phyloP scores from a whole-genome alignment of 176 grass and related monocot genomes.

The Olyra latifolia region DNA sequence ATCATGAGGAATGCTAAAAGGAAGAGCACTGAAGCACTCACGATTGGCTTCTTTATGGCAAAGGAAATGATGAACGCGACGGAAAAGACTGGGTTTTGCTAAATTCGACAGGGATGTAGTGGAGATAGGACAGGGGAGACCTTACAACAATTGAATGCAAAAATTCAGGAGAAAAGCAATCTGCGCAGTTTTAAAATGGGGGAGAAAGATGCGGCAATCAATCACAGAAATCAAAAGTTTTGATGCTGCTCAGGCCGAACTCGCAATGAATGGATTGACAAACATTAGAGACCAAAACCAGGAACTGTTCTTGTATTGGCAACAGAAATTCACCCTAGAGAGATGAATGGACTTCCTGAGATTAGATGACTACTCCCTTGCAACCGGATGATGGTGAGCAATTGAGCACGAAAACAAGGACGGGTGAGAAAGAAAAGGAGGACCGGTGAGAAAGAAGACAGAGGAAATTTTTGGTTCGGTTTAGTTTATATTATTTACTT shows the following conservation, averaged over 20 bases:
- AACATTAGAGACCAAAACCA: neutral
- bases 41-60: slow-evolving; percentile 16
- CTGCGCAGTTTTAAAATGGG: neutral
- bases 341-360: neutral
- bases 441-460: neutral
- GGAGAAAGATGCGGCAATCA: neutral
- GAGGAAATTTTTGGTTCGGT: too few species aligned
- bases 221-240: neutral
- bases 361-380: neutral
- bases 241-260: neutral
- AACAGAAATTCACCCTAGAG: neutral
- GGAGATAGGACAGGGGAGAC: neutral
- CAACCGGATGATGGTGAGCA: neutral
- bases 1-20: neutral
- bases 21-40: neutral
- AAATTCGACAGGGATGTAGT: neutral
- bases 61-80: slow-evolving; percentile 10
- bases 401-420: neutral
- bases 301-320: neutral
- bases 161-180: slow-evolving; percentile 7
- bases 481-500: too few species aligned
- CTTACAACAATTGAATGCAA: neutral
- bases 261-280: neutral
- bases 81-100: neutral
- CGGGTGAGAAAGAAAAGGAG: neutral